These are phyloP conservation scores for Monoraphidium neglectum DNA, from an alignment of 139 green algal species.

Conservation along the genomic window DNA sequence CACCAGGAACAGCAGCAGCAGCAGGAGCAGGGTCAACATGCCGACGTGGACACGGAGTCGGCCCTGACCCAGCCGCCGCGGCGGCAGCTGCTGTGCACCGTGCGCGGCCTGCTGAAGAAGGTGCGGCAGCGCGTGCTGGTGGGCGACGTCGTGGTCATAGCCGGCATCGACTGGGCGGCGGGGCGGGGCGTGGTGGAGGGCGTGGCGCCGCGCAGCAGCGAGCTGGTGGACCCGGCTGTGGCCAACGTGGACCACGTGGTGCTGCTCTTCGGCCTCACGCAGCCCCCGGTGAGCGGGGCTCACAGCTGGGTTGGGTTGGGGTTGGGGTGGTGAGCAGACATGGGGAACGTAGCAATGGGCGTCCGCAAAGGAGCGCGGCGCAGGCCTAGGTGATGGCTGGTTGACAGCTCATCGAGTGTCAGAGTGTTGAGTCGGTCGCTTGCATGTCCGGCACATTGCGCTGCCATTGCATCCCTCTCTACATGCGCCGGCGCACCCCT, in stretches of 20 bases:
- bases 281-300: constrained; percentile 56
- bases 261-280: constrained; percentile 83
- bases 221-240: constrained; percentile 81
- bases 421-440: no score
- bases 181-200: constrained; percentile 71
- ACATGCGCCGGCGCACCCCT: no score
- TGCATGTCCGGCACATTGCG: no score
- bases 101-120: constrained; percentile 91
- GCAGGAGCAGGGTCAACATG: background rate
- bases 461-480: no score
- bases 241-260: constrained; percentile 94
- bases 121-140: constrained; percentile 83
- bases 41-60: no score
- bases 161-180: constrained; percentile 20
- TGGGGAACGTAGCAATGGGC: no score
- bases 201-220: constrained; percentile 64
- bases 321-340: no score
- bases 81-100: constrained; percentile 83
- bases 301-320: no score
- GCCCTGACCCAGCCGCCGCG: background rate
- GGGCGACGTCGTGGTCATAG: constrained; percentile 47
- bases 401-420: no score
- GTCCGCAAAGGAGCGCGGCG: no score
- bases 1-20: constrained; percentile 17
- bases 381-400: no score